Percentiles rank a stretch among this genome's conserved stretches.
Evolutionary conservation across 805 yeast genomes (phyloP).

Genomic region (Ogataea parapolymorpha): DNA sequence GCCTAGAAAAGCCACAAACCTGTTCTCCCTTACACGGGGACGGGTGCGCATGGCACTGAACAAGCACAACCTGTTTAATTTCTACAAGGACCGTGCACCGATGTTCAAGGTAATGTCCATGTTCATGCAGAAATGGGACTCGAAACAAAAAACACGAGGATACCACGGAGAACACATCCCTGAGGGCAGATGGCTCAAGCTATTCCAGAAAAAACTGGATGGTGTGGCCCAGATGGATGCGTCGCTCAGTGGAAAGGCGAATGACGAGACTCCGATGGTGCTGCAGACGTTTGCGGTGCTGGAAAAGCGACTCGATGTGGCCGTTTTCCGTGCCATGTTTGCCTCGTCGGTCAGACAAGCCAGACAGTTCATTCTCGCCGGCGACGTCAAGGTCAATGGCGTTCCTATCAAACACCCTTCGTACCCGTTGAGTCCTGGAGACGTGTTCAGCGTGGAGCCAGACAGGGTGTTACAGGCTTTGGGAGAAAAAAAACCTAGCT

Average conservation of each 20-base stretch:
- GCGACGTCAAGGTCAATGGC: conserved; percentile 85
- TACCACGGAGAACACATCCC: conserved; percentile 94
- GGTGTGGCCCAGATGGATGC: conserved; percentile 90
- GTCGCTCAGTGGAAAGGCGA: conserved; percentile 57
- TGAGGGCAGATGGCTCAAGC: conserved; percentile 74
- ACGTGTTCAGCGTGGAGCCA: conserved; percentile 80
- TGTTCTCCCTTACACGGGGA: conserved; percentile 32
- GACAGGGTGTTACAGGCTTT: conserved; percentile 80
- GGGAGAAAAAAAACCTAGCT: conserved; percentile 80
- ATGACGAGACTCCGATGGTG: conserved; percentile 68
- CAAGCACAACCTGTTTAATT: conserved; percentile 85
- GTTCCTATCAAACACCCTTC: conserved; percentile 73
- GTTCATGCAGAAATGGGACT: conserved; percentile 87
- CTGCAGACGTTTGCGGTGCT: conserved; percentile 85
- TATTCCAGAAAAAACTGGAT: conserved; percentile 66
- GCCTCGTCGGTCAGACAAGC: conserved; percentile 95
- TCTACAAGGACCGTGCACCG: conserved; percentile 65
- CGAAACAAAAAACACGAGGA: conserved; percentile 88
- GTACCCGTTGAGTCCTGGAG: conserved; percentile 77
- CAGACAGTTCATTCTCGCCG: conserved; percentile 76
- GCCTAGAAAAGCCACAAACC: conserved; percentile 31
- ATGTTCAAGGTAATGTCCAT: conserved; percentile 60
- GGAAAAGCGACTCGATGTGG: conserved; percentile 87
- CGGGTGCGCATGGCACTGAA: conserved; percentile 86
- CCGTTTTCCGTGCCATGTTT: conserved; percentile 87